Conservation (phyloP, 2,329 filamentous ascomycete species). For the Fragosphaeria purpurea region DNA sequence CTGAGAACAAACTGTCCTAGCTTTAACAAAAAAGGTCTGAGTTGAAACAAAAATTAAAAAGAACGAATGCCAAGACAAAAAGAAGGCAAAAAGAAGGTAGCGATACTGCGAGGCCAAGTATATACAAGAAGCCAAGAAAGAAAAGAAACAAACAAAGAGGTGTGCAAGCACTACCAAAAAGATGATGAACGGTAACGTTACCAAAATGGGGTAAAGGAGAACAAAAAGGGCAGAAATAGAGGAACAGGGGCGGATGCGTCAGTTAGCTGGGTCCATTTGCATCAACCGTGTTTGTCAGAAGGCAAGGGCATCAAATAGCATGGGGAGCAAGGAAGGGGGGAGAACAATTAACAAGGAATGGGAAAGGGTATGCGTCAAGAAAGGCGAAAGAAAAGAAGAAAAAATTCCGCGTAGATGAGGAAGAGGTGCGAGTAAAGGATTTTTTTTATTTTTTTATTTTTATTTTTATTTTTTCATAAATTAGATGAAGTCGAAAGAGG, state of each 20-base stretch:
- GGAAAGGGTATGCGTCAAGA: not conserved
- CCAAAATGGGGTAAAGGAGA: not conserved
- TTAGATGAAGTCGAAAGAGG: conserved; percentile 2
- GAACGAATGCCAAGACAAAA: not conserved
- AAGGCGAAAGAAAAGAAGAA: not conserved
- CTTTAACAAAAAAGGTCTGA: no score
- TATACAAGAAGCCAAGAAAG: not conserved
- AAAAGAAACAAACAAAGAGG: not conserved
- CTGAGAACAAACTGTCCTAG: no score
- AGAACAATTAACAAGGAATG: no score
- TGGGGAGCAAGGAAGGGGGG: no score
- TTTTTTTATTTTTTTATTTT: no score
- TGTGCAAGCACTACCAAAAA: not conserved
- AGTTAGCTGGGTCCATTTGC: no score
- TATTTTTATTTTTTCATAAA: not conserved
- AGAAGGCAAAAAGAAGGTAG: not conserved
- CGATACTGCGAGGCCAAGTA: not conserved
- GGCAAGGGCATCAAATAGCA: not conserved
- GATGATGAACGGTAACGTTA: conserved; percentile 7
- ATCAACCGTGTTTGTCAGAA: not conserved
- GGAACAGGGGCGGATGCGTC: no score
- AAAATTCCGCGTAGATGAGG: not conserved
- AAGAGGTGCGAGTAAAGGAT: no score
- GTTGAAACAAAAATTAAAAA: not conserved
- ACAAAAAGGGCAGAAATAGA: not conserved